phyloP scores from a whole-genome alignment of 306 rosid species.

The Castanea crenata region DNA sequence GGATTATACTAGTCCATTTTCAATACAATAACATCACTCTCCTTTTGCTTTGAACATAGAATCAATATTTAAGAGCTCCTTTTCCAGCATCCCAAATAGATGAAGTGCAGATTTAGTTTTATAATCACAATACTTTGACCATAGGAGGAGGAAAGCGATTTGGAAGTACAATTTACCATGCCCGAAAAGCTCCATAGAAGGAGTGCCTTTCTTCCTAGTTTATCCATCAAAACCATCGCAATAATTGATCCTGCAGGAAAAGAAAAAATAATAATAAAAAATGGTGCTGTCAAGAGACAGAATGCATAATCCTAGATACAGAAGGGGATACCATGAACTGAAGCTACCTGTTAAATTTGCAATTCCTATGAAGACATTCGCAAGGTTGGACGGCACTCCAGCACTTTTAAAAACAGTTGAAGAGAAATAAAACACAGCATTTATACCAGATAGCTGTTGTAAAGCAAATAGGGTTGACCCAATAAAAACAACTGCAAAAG shows the following conservation, averaged over 20 bases:
- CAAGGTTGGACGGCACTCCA: constrained; percentile 84
- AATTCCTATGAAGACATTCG: constrained; percentile 82
- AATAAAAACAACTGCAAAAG: constrained; percentile 99
- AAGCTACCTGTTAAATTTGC: constrained; percentile 73
- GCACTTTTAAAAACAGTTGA: constrained; percentile 91
- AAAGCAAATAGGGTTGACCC: constrained; percentile 99
- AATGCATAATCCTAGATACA: constrained; percentile 10
- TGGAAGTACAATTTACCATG: constrained; percentile 62
- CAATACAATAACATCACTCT: background rate
- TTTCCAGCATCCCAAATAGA: constrained; percentile 14
- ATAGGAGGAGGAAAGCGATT: background rate
- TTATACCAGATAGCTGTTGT: constrained; percentile 99
- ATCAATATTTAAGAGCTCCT: background rate
- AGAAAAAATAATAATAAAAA: background rate
- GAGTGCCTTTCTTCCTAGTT: constrained; percentile 84
- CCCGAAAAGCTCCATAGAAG: constrained; percentile 93
- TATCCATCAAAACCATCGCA: constrained; percentile 91
- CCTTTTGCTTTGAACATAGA: background rate
- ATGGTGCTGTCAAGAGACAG: constrained; percentile 24
- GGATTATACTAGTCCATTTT: constrained; percentile 18
- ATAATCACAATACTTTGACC: constrained; percentile 1
- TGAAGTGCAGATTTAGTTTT: constrained; percentile 6
- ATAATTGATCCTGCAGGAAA: constrained; percentile 64
- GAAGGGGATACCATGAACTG: constrained; percentile 14
- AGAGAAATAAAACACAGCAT: constrained; percentile 97